These are phyloP conservation scores for Elsinoe ampelina DNA, from an alignment of 2,329 filamentous ascomycete genomes.

Conservation along the genomic window DNA sequence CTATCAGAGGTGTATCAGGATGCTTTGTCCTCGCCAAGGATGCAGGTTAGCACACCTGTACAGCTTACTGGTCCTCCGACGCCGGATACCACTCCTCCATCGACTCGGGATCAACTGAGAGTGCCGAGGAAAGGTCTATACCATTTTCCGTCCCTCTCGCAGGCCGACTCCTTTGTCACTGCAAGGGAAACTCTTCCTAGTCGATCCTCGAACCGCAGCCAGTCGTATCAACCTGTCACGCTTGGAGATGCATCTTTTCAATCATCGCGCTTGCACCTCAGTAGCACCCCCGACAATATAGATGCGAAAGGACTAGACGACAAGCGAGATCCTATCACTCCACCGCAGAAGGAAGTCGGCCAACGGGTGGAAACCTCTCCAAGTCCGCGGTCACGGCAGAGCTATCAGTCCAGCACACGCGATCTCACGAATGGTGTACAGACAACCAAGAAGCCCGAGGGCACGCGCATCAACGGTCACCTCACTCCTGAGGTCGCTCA, in stretches of 20 bases:
- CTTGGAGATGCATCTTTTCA: neutral
- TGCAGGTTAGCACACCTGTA: slow-evolving; percentile 34
- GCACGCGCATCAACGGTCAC: neutral
- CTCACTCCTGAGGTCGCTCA: neutral
- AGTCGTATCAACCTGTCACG: neutral
- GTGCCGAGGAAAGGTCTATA: slow-evolving; percentile 19
- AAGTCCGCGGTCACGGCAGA: neutral
- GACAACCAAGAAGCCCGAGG: neutral
- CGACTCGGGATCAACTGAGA: slow-evolving; percentile 17
- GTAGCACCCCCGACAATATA: neutral
- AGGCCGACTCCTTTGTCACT: slow-evolving; percentile 39
- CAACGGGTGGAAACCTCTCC: neutral
- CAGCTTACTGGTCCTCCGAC: slow-evolving; percentile 30
- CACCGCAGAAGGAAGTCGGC: neutral
- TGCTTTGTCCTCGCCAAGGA: slow-evolving; percentile 30
- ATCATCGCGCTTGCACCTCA: slow-evolving; percentile 4
- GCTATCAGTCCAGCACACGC: neutral
- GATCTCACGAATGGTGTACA: neutral
- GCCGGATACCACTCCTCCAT: slow-evolving; percentile 29
- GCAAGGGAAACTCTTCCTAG: slow-evolving; percentile 34
- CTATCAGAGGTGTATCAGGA: slow-evolving; percentile 27
- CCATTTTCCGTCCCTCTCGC: slow-evolving; percentile 29
- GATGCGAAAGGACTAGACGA: slow-evolving; percentile 6
- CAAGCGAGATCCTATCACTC: slow-evolving; percentile 6
- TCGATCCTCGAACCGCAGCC: slow-evolving; percentile 25